Evolutionary conservation across 331 rosid genomes (phyloP).

Genomic region (Dryas integrifolia): DNA sequence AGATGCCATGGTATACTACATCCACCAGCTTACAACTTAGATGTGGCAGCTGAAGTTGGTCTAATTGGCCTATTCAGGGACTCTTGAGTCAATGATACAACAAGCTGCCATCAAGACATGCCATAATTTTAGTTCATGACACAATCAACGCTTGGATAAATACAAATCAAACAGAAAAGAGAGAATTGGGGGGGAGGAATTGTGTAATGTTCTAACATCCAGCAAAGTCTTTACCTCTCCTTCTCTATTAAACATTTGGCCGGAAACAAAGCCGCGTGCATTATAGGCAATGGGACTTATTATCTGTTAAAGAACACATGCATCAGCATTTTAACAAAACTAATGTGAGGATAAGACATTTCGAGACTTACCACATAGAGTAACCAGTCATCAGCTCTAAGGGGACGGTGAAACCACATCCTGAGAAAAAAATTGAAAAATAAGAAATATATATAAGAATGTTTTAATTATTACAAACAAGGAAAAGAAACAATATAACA

Average conservation of each 20-base stretch:
- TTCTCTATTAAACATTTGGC: slow-evolving; percentile 74
- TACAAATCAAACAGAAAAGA: neutral
- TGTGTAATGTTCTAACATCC: slow-evolving; percentile 4
- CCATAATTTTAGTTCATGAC: slow-evolving; percentile 20
- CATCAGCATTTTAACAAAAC: slow-evolving; percentile 24
- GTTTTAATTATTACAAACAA: neutral
- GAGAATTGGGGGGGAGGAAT: neutral
- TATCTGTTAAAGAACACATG: slow-evolving; percentile 41
- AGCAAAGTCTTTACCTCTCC: slow-evolving; percentile 61
- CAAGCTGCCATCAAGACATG: slow-evolving; percentile 55
- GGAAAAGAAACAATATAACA: no score
- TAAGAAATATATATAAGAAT: slow-evolving; percentile 2
- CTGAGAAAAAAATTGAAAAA: slow-evolving; percentile 39
- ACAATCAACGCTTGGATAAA: neutral
- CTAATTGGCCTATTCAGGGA: slow-evolving; percentile 57
- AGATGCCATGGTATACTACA: neutral
- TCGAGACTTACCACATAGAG: slow-evolving; percentile 56
- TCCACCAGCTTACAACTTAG: slow-evolving; percentile 51
- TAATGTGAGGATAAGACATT: neutral
- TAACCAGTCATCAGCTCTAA: slow-evolving; percentile 90
- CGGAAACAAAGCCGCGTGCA: slow-evolving; percentile 68
- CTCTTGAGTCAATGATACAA: slow-evolving; percentile 78
- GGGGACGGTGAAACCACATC: slow-evolving; percentile 86
- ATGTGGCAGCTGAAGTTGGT: slow-evolving; percentile 27
- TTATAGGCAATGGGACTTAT: slow-evolving; percentile 48